These are phyloP conservation scores for Syzygium oleosum DNA, from an alignment of 345 rosid genomes.

Conservation along the genomic window DNA sequence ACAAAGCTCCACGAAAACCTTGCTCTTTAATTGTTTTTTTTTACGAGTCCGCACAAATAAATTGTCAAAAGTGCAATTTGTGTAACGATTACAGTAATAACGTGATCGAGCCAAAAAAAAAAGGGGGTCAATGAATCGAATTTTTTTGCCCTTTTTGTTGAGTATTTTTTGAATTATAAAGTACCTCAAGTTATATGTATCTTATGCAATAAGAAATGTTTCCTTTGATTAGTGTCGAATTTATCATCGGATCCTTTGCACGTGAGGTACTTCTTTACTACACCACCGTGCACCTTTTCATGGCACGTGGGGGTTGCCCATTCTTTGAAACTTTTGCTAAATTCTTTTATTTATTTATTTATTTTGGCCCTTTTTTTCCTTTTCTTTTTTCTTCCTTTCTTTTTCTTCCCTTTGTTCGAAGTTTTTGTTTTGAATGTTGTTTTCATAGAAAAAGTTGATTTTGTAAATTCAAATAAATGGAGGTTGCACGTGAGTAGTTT, in stretches of 20 bases:
- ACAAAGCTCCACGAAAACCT: not conserved
- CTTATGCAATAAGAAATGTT: not conserved
- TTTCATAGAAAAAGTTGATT: not conserved
- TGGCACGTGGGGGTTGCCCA: constrained; percentile 33
- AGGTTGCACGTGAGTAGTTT: constrained; percentile 5
- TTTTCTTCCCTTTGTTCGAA: not conserved
- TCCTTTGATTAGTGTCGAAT: not conserved
- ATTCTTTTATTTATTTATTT: no score
- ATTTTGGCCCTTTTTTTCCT: not conserved
- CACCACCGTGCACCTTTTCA: constrained; percentile 15
- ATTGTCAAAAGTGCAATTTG: not conserved
- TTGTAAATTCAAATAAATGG: not conserved
- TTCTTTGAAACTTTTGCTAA: not conserved
- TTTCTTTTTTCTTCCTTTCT: not conserved
- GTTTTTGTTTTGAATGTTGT: not conserved
- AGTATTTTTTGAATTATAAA: not conserved
- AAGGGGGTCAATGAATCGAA: not conserved
- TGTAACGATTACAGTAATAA: not conserved
- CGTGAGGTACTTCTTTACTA: constrained; percentile 21
- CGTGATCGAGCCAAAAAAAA: not conserved
- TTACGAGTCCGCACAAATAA: not conserved
- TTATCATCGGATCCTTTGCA: constrained; percentile 38
- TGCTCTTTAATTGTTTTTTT: not conserved
- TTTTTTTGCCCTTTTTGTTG: not conserved
- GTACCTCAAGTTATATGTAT: not conserved